Conservation (phyloP, 371 early-diverging fungal species). For the Rhizopus microsporus region DNA sequence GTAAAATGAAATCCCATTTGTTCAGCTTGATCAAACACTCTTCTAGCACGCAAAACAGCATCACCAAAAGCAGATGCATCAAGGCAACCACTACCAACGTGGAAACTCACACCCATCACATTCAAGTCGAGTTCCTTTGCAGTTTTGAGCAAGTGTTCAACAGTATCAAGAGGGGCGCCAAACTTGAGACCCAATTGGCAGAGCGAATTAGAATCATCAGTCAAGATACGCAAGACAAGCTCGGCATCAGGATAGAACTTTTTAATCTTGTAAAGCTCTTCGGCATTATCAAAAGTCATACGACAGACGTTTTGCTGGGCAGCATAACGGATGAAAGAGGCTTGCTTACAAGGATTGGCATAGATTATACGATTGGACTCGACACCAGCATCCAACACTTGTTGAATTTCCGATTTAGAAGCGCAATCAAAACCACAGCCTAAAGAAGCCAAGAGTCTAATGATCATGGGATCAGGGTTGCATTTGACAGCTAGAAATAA, state of each 20-base stretch:
- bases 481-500: constrained; percentile 85
- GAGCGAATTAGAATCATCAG: constrained; percentile 91
- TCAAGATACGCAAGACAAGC: constrained; percentile 89
- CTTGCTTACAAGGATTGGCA: constrained; percentile 98
- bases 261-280: constrained; percentile 94
- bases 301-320: constrained; percentile 72
- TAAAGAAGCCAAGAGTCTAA: constrained; percentile 80
- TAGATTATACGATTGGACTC: constrained; percentile 87
- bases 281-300: constrained; percentile 98
- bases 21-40: constrained; percentile 85
- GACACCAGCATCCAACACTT: constrained; percentile 78
- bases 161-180: constrained; percentile 84
- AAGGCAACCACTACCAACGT: constrained; percentile 95
- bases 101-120: constrained; percentile 91
- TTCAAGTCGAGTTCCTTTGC: constrained; percentile 83
- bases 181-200: constrained; percentile 96
- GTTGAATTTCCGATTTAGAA: constrained; percentile 86
- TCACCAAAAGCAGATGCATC: constrained; percentile 90
- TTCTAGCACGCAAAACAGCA: constrained; percentile 83
- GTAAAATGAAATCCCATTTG: constrained; percentile 75
- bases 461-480: constrained; percentile 88
- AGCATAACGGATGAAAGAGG: constrained; percentile 90
- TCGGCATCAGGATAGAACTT: constrained; percentile 78
- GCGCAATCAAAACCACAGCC: constrained; percentile 95
- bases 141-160: constrained; percentile 65